A percentile compares a stretch with the other conserved stretches of the same genome.
Conservation (phyloP, 805 yeast species). For the Wickerhamiella azymoides region DNA sequence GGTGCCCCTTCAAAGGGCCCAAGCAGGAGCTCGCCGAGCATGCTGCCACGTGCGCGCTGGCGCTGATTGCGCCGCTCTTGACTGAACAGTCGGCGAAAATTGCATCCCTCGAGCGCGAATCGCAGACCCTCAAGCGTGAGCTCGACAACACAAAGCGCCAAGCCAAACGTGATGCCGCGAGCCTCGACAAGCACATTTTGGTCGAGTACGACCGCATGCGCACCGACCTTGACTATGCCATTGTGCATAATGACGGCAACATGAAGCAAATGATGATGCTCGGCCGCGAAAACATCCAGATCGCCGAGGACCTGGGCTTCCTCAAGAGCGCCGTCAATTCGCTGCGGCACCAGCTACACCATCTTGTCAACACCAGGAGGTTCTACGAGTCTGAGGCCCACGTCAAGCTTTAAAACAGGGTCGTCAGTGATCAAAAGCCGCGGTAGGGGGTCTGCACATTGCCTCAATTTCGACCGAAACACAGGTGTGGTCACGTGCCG, state of each 20-base stretch:
- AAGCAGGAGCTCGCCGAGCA: constrained; percentile 19
- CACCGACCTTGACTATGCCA: constrained; percentile 22
- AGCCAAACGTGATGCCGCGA: constrained; percentile 15
- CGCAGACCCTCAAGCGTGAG: constrained; percentile 21
- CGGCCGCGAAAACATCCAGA: constrained; percentile 24
- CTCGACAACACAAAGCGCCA: constrained; percentile 17
- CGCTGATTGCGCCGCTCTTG: constrained; percentile 20
- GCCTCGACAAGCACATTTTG: constrained; percentile 20
- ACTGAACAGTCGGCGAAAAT: constrained; percentile 20
- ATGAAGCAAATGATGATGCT: constrained; percentile 23
- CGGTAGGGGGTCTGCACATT: too few relatives aligned
- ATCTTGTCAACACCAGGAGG: neutral
- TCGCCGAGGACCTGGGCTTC: constrained; percentile 24
- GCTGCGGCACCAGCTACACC: constrained; percentile 25
- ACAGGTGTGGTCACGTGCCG: neutral
- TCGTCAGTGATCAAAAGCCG: too few relatives aligned
- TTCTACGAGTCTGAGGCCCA: neutral
- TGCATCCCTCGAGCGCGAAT: constrained; percentile 23
- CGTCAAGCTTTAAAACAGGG: neutral
- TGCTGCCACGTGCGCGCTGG: constrained; percentile 18
- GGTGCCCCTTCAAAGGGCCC: constrained; percentile 13
- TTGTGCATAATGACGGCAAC: constrained; percentile 23
- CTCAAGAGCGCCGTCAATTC: constrained; percentile 13
- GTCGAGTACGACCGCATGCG: constrained; percentile 26
- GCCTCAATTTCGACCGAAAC: too few relatives aligned